Base-by-base conservation (phyloP, 2,329 filamentous ascomycete species). In the Curvularia sp. region DNA sequence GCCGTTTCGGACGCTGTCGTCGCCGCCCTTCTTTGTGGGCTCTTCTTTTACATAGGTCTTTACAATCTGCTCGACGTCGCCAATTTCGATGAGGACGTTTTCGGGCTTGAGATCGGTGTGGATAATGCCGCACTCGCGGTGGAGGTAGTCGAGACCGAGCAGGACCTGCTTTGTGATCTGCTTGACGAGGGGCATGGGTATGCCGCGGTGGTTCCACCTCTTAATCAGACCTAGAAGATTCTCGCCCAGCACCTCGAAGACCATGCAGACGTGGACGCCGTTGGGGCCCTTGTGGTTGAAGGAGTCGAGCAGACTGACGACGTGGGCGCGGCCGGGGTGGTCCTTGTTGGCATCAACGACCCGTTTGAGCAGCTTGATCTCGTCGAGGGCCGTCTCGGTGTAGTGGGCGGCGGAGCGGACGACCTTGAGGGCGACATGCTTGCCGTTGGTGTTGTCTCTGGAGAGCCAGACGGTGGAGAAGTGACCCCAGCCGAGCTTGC, bases 151-250 rank as follows among this genome's bases (percentile, higher is more conserved):
- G 63, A 99, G 84, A 41, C 95, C 95, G 28, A 99, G 86, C 48
- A 99, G 84, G 9, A 98, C 95, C 80, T 99, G 95, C 79, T 98
- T 98, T 30, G 95, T 96, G 79, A 99, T 99, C 78, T 98, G 95
- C 83, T 97, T 97, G 76, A 98, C 95, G 13, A 99, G 85, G 15
- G 92, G 87, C 89, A 97, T 96, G 43, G 95, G 95, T 58, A 99
- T 98, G 49, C 95, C 95, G 60, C 95, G 87, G 78, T 98, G 95
- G 77, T 98, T 97, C 93, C 94, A 98, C 71, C 92, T 89, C 86
- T 98, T 98, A 84, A 99, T 97, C 75, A 99, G 80, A 26, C 95
- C 94, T 53, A 98, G 82, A 64, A 98, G 80, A 75, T 98, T 98
- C 84, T 98, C 93, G 53, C 95, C 95, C 56, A 99, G 80, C 3